Base-by-base conservation (phyloP, 1,284 basidiomycete species). In the Leucoagaricus sp. region DNA sequence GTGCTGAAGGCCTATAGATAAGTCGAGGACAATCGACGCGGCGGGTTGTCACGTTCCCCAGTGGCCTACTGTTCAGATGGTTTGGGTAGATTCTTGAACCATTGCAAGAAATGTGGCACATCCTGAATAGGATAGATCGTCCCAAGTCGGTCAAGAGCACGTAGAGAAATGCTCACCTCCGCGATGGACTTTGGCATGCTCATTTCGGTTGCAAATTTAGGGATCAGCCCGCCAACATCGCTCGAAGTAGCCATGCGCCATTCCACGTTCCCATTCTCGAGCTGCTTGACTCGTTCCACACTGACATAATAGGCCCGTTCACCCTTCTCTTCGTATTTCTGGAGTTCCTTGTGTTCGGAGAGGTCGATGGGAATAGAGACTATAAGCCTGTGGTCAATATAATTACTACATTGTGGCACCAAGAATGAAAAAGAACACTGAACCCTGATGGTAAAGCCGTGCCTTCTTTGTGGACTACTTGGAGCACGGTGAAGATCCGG, bases 211-310 rank as follows among this genome's bases (percentile, higher is more conserved):
- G 90, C 57, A 62, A 87, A 87, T 25, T 72, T 71, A 3, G 89
- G 89, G 40, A 91, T 85, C 45, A 69, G 78, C 8, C 89, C 89
- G 28, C 86, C 87, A 9, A 87, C 82, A 1, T 80, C 83, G 64
- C 86, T 87, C n/a, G 86, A 86, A 1, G 87, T 89, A 2, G 87
- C 89, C 86, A 91, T 89, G 47, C 82, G 76, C 89, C 90, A 92
- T 68, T 91, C 87, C 5, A 83, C 81, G 50, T 74, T 81, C 44
- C 84, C 89, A 59, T 83, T 75, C 15, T 82, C 82, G 28, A 86
- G 76, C 68, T 89, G 86, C 46, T 73, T 69, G 49, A 92, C 63
- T 25, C 80, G 78, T 67, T 92, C 89, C 3, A 89, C 83, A 61
- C 84, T 83, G 46, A 82, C 83, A 65, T 91, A 92, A 63, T 79